Evolutionary conservation across 2,329 filamentous ascomycete genomes (phyloP), one percentile per base, ranked within the genome.

Genomic region (Sordariomycetes sp.): DNA sequence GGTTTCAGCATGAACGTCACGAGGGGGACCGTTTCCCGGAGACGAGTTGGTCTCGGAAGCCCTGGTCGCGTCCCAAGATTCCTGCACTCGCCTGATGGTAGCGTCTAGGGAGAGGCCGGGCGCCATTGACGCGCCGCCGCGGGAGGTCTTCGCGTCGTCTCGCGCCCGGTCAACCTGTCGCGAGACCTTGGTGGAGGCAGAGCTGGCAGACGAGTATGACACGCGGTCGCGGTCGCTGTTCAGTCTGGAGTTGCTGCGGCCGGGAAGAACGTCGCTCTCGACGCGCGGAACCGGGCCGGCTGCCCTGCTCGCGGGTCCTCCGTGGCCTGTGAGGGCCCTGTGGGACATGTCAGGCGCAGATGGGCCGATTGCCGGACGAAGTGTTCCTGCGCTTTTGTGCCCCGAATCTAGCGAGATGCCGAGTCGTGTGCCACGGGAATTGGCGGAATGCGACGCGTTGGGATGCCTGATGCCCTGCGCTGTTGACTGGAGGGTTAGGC

Each of bases 81-180:
- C 12, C 22, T 50, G 46, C 20, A 24, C 46, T 3, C 22, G n/a
- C 46, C 22, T n/a, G 46, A 50, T 50, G 2, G 59, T 59, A 2
- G 40, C 57, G 32, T 54, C 56, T 3, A 18, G 62, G 37, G 1
- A 66, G 59, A 3, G 66, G 60, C 20, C 64, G 64, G 2, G 63
- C 40, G 16, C 40, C 40, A 18, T 46, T 32, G 28, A 32, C 28
- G 28, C 28, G 28, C 28, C 28, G 28, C 28, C 28, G 28, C 28
- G 28, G 28, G 28, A 32, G 4, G 28, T 8, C 28, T 32, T 32
- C 28, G 28, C 28, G 8, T 32, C 28, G 28, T 32, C 28, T 32
- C 28, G 28, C 8, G 28, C 28, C 28, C 8, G 4, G 28, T 32
- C 28, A 4, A 8, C 28, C 28, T 32, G 28, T 32, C 28, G 28